phyloP scores from a whole-genome alignment of 371 early-diverging fungal genomes.

The Rozella allomycis region DNA sequence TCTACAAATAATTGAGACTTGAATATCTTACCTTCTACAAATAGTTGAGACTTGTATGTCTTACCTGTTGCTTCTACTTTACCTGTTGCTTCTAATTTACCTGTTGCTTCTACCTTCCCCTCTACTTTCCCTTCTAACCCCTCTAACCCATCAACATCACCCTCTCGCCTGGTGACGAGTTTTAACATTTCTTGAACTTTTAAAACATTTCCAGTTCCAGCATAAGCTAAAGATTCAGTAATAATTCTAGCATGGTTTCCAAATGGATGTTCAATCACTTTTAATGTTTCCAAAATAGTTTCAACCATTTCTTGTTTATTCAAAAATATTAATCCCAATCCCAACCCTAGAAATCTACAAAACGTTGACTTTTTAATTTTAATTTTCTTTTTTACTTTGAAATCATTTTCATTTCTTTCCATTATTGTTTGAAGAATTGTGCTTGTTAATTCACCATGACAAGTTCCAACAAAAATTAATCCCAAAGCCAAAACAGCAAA shows the following conservation, averaged over 20 bases:
- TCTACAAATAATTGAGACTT: too few species aligned
- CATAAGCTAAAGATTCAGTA: conserved; percentile 69
- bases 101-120: too few species aligned
- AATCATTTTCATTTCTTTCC: conserved; percentile 63
- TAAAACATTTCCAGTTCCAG: conserved; percentile 88
- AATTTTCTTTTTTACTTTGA: too few species aligned
- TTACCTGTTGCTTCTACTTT: too few species aligned
- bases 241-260: conserved; percentile 66
- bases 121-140: too few species aligned
- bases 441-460: conserved; percentile 73
- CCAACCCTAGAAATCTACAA: conserved; percentile 74
- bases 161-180: too few species aligned
- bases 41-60: too few species aligned
- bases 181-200: conserved; percentile 86
- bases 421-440: conserved; percentile 83
- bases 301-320: conserved; percentile 65
- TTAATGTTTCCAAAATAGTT: conserved; percentile 75
- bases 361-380: conserved; percentile 61
- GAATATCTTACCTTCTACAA: too few species aligned
- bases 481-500: conserved; percentile 78
- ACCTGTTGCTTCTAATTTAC: too few species aligned
- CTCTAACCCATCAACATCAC: too few species aligned
- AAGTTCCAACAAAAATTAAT: conserved; percentile 68
- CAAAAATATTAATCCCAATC: conserved; percentile 65
- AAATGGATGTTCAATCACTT: conserved; percentile 74